Evolutionary conservation across 106 monocot genomes (phyloP), one percentile per base, ranked within the genome.

Genomic region (Apostasia shenzhenica): DNA sequence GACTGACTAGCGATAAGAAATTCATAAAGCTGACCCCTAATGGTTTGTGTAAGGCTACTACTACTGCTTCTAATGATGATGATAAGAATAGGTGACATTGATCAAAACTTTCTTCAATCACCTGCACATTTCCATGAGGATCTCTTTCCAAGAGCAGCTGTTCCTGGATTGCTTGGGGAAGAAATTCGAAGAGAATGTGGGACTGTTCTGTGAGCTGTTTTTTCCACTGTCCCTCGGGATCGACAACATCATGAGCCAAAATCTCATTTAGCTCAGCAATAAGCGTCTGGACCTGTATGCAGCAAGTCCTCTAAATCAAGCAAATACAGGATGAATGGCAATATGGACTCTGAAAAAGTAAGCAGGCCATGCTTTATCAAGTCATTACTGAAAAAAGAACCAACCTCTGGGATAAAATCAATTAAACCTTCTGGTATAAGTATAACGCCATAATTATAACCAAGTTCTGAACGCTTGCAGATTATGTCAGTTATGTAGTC

Each of bases 91-190:
- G 26, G 26, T 0, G 26, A 26, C 26, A 26, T 26, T 26, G 26
- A 26, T 26, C 39, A 37, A 53, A 39, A 14, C 26, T 11, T 38
- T 13, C 26, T 75, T 4, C 47, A 45, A 61, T 2, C 72, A 83
- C 95, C 89, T 95, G 95, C 47, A 95, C 95, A 76, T 95, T 95
- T 48, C 95, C 95, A 77, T 92, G 95, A 9, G 95, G 95, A 73
- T 95, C 95, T 81, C 95, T 95, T 78, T 95, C 91, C 74, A 95
- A 72, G 52, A 95, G 26, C 50, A 95, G 77, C 51, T 95, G 95
- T 54, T 95, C 95, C 72, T 95, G 95, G 57, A 95, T 95, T 63
- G 92, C 77, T 67, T 89, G 79, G 9, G 95, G 95, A 37, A 95
- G 74, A 68, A 95, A 84, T 14, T 95, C 92, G 75, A 95, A 95